Percentiles rank a stretch among this genome's conserved stretches.
These are phyloP conservation scores for Phlyctochytrium planicorne DNA, from an alignment of 192 early-diverging fungal genomes.

Conservation along the genomic window DNA sequence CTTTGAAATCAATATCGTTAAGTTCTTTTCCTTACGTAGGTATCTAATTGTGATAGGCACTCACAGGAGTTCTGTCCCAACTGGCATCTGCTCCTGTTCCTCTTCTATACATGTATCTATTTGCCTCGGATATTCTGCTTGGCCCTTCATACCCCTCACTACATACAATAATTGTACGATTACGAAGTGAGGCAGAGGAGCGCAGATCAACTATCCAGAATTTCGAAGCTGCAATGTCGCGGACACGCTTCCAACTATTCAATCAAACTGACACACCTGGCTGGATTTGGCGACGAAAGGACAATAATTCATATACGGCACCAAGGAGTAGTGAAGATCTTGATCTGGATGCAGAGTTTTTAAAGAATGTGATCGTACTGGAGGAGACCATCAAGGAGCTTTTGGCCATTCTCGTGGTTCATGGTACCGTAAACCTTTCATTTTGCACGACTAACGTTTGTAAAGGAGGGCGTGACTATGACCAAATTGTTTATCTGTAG, in stretches of 20 bases:
- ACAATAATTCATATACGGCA: not conserved
- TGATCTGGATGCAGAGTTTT: conserved; percentile 52
- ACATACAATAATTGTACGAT: conserved; percentile 61
- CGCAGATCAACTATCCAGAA: conserved; percentile 55
- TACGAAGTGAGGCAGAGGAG: conserved; percentile 67
- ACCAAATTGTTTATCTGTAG: conserved; percentile 6
- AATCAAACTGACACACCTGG: conserved; percentile 21
- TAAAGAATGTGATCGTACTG: conserved; percentile 89
- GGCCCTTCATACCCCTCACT: conserved; percentile 48
- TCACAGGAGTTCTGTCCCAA: conserved; percentile 87
- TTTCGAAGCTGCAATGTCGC: conserved; percentile 59
- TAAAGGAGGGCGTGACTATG: conserved; percentile 13
- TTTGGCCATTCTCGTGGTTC: conserved; percentile 64
- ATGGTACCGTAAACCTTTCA: conserved; percentile 6
- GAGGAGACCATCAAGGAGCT: conserved; percentile 93
- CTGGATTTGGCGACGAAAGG: conserved; percentile 17
- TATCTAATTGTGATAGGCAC: conserved; percentile 38
- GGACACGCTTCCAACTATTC: conserved; percentile 56
- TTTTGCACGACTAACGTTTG: not conserved
- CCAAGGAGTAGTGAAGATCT: not conserved
- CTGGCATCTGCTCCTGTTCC: conserved; percentile 59
- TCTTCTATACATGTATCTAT: conserved; percentile 40
- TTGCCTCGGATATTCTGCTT: conserved; percentile 33
- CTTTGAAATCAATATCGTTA: conserved; percentile 75
- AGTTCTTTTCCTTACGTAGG: not conserved